Percentiles rank a stretch among this genome's conserved stretches.
Conservation (phyloP, 2,329 filamentous ascomycete species). For the Scolecobasidium constrictum region DNA sequence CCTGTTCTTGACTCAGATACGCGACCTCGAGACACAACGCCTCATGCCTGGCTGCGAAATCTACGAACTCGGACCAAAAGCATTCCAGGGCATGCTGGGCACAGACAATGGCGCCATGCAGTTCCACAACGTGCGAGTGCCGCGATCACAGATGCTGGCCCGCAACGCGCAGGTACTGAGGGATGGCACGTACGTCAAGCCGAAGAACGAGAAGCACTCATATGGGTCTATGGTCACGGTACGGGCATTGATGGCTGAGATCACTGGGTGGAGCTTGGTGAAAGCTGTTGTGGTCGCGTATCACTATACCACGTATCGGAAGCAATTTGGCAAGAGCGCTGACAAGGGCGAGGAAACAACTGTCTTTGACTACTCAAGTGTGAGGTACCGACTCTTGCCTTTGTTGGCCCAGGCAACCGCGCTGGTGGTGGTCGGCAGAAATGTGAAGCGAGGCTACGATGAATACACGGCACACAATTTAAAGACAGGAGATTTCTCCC, state of each 20-base stretch:
- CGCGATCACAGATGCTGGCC: slow-evolving; percentile 38
- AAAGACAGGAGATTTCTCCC: slow-evolving; percentile 36
- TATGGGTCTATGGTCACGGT: slow-evolving; percentile 41
- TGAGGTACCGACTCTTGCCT: slow-evolving; percentile 43
- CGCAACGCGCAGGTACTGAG: slow-evolving; percentile 38
- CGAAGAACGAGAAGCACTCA: slow-evolving; percentile 36
- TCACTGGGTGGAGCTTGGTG: slow-evolving; percentile 40
- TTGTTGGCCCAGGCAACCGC: slow-evolving; percentile 42
- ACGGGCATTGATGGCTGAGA: slow-evolving; percentile 35
- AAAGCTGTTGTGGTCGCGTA: slow-evolving; percentile 42
- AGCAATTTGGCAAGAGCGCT: slow-evolving; percentile 33
- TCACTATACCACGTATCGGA: slow-evolving; percentile 37
- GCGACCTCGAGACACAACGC: slow-evolving; percentile 36
- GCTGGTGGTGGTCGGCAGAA: slow-evolving; percentile 33
- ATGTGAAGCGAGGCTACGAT: slow-evolving; percentile 38
- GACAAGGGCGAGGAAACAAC: slow-evolving; percentile 34
- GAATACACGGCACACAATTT: slow-evolving; percentile 32
- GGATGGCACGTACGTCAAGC: slow-evolving; percentile 32
- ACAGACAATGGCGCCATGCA: slow-evolving; percentile 32
- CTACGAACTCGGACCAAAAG: slow-evolving; percentile 44
- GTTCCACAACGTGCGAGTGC: slow-evolving; percentile 36
- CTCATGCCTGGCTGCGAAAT: slow-evolving; percentile 37
- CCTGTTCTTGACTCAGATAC: slow-evolving; percentile 41
- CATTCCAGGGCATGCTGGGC: slow-evolving; percentile 21
- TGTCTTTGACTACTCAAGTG: slow-evolving; percentile 43